These are phyloP conservation scores for Onygenales sp. DNA, from an alignment of 2,329 filamentous ascomycete genomes.

Conservation along the genomic window DNA sequence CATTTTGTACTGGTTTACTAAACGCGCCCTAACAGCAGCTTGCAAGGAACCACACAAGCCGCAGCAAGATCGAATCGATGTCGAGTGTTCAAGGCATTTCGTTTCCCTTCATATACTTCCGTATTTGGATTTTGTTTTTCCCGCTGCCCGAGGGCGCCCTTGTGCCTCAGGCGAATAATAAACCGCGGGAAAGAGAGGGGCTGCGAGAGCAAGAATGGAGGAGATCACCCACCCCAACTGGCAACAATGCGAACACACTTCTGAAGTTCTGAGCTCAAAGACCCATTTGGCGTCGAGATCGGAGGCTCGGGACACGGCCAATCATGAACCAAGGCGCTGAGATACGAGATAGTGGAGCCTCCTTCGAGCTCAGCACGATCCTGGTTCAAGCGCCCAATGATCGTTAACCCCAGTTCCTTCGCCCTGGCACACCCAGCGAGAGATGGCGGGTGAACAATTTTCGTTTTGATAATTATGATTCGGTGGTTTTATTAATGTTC, in stretches of 20 bases:
- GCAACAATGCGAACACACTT: no score
- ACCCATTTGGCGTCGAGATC: background rate
- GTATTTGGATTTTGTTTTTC: background rate
- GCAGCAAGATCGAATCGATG: background rate
- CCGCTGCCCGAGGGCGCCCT: background rate
- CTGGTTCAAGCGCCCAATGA: background rate
- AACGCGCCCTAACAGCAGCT: background rate
- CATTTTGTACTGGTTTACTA: no score
- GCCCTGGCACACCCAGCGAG: background rate
- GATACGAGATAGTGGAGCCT: background rate
- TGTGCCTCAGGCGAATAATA: background rate
- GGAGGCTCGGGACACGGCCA: background rate
- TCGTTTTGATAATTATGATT: no score
- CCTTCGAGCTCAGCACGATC: background rate
- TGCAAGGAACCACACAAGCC: background rate
- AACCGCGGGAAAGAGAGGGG: background rate
- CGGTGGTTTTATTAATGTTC: background rate
- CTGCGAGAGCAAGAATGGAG: background rate
- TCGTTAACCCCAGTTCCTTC: background rate
- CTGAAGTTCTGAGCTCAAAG: background rate
- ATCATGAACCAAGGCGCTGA: conserved; percentile 1
- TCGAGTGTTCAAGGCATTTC: background rate
- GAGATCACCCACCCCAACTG: background rate
- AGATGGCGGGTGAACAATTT: background rate
- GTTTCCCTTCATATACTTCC: background rate